Evolutionary conservation across 1,284 basidiomycete genomes (phyloP).

Genomic region (Hemileia vastatrix): DNA sequence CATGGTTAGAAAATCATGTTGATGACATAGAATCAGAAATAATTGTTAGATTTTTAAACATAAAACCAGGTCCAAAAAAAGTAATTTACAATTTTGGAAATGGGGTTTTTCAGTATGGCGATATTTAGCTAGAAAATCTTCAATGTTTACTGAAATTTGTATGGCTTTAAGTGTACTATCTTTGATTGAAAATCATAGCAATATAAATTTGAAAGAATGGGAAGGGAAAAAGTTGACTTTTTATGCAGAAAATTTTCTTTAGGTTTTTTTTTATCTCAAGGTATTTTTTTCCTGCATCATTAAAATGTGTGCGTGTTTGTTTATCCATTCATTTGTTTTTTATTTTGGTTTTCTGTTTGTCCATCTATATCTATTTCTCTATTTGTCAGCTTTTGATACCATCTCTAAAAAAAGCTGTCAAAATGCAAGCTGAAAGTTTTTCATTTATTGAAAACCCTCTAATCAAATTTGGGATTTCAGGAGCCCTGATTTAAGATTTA

Average conservation of each 20-base stretch:
- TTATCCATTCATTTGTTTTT: conserved; percentile 30
- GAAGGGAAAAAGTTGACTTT: conserved; percentile 74
- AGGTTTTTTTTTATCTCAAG: conserved; percentile 86
- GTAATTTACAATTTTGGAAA: conserved; percentile 93
- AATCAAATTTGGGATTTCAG: conserved; percentile 81
- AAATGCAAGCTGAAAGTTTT: conserved; percentile 85
- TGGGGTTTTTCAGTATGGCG: conserved; percentile 72
- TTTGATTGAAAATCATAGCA: conserved; percentile 87
- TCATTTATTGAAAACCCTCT: conserved; percentile 80
- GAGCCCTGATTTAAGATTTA: conserved; percentile 68
- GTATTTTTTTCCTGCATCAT: too few relatives aligned
- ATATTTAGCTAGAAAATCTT: conserved; percentile 64
- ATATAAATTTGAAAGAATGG: conserved; percentile 91
- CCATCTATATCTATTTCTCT: too few relatives aligned
- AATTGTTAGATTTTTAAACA: conserved; percentile 72
- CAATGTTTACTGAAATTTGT: conserved; percentile 75
- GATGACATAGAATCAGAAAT: conserved; percentile 75
- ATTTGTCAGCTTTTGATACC: conserved; percentile 81
- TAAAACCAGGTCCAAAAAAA: conserved; percentile 87
- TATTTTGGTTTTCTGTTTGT: background rate
- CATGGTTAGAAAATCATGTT: conserved; percentile 66
- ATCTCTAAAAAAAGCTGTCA: conserved; percentile 92
- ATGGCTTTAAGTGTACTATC: conserved; percentile 74
- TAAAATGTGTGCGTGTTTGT: too few relatives aligned
- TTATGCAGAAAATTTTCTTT: conserved; percentile 88